phyloP scores from a whole-genome alignment of 75 land plant species.

The Larix kaempferi region DNA sequence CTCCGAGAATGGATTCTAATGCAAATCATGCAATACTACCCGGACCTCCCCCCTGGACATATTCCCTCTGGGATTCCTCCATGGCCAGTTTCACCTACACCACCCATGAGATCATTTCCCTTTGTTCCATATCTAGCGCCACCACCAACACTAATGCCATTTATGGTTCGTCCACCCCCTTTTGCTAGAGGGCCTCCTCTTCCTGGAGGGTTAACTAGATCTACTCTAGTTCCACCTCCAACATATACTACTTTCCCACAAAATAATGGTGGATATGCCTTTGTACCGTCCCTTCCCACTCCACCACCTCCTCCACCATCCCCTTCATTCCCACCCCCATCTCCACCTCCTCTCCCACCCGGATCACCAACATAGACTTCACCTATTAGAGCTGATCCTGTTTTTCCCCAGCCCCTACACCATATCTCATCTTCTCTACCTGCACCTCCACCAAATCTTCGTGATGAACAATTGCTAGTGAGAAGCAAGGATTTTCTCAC shows the following conservation, averaged over 20 bases:
- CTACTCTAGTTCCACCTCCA: constrained; percentile 23
- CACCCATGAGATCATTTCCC: not conserved
- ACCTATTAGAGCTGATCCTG: not conserved
- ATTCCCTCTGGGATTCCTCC: constrained; percentile 6
- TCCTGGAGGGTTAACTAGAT: not conserved
- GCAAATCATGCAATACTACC: not conserved
- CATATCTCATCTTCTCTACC: not conserved
- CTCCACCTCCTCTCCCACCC: constrained; percentile 16
- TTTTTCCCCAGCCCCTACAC: not conserved
- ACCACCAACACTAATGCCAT: constrained; percentile 16
- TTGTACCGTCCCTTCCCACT: constrained; percentile 24
- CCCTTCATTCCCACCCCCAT: constrained; percentile 24
- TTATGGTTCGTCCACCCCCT: constrained; percentile 14
- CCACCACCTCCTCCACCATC: not conserved
- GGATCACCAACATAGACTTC: not conserved
- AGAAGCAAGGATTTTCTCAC: too few relatives aligned
- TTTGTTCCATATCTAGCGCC: constrained; percentile 13
- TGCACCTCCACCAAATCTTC: constrained; percentile 21
- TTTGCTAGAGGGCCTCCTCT: constrained; percentile 7
- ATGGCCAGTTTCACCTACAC: constrained; percentile 6
- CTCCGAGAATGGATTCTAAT: not conserved
- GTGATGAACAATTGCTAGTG: too few relatives aligned
- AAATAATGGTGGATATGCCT: constrained; percentile 13
- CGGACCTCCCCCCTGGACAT: constrained; percentile 6
- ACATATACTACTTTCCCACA: constrained; percentile 20